Evolutionary conservation across 306 rosid species (phyloP).

Genomic region (Medicago lupulina): DNA sequence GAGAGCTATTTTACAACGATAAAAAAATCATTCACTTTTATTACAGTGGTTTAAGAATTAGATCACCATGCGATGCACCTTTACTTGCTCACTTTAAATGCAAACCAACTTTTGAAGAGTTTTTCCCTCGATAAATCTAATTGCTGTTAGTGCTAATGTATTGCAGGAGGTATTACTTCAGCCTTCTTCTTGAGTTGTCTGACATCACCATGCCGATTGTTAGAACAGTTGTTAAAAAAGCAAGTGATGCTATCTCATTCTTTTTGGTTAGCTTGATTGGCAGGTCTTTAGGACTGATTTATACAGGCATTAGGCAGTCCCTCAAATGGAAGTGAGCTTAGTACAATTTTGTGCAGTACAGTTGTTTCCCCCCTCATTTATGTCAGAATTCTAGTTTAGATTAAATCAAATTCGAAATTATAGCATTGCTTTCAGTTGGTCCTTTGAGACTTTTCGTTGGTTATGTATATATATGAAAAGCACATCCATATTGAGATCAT

Average conservation of each 20-base stretch:
- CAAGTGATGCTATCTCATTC: conserved; percentile 80
- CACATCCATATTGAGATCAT: conserved; percentile 17
- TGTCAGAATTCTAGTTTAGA: conserved; percentile 29
- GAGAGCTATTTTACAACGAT: no score
- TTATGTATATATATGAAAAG: neutral
- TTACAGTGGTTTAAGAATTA: neutral
- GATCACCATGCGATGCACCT: neutral
- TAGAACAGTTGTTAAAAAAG: conserved; percentile 69
- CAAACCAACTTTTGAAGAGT: neutral
- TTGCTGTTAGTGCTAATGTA: conserved; percentile 27
- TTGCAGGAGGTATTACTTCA: conserved; percentile 91
- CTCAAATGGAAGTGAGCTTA: conserved; percentile 76
- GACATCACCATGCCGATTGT: conserved; percentile 84
- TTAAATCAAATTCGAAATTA: conserved; percentile 31
- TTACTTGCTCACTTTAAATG: neutral
- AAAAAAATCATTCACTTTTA: neutral
- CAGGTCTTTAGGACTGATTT: conserved; percentile 90
- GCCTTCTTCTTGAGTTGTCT: conserved; percentile 84
- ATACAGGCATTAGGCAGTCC: conserved; percentile 91
- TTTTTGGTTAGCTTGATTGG: conserved; percentile 88
- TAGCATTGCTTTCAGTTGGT: conserved; percentile 21
- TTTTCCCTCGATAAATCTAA: conserved; percentile 14
- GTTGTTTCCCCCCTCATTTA: conserved; percentile 20
- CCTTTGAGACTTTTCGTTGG: conserved; percentile 9
- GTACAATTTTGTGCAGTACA: conserved; percentile 44